Percentiles rank a stretch among this genome's conserved stretches.
Conservation (phyloP, 2,329 filamentous ascomycete genomes). For the Penicillium sp. region DNA sequence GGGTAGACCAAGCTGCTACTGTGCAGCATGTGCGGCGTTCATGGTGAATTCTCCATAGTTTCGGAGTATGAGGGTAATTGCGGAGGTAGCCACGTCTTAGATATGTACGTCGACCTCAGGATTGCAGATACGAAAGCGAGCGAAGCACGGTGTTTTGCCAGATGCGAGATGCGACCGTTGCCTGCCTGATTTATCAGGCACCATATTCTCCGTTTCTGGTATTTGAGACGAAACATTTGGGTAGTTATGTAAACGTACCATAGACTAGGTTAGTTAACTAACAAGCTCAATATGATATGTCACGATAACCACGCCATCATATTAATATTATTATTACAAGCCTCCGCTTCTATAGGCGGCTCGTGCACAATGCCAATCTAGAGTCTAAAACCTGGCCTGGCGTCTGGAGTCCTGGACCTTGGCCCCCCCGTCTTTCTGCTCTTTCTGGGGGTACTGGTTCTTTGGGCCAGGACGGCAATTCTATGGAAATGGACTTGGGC, state of each 20-base stretch:
- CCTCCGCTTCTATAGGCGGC: background rate
- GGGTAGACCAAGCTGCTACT: slow-evolving; percentile 8
- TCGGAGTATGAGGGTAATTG: background rate
- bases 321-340: too few relatives aligned
- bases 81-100: background rate
- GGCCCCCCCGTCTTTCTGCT: background rate
- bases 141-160: background rate
- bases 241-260: background rate
- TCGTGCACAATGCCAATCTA: slow-evolving; percentile 6
- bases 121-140: slow-evolving; percentile 16
- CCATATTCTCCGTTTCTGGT: too few relatives aligned
- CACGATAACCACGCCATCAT: background rate
- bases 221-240: too few relatives aligned
- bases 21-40: background rate
- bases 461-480: too few relatives aligned
- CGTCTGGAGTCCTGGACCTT: background rate
- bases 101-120: background rate
- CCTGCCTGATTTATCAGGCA: background rate
- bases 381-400: background rate
- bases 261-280: background rate
- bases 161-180: background rate
- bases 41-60: background rate
- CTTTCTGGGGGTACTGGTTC: too few relatives aligned
- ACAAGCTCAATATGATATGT: slow-evolving; percentile 3
- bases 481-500: background rate